Base-by-base conservation (phyloP, 2,329 filamentous ascomycete species). In the Colletotrichum noveboracense region DNA sequence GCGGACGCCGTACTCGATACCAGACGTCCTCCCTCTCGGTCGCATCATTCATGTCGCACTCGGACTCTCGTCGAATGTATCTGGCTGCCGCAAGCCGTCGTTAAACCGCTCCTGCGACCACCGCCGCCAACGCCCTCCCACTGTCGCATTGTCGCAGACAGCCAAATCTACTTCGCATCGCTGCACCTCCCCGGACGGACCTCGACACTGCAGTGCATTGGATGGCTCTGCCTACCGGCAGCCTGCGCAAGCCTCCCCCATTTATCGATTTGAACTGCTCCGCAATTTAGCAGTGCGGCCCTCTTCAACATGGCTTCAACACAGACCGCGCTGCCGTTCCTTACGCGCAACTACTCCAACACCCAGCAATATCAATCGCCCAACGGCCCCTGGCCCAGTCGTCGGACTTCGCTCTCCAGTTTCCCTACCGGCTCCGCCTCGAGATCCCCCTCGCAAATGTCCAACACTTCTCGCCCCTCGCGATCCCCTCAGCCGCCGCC, bases 381-480 rank as follows among this genome's bases (percentile, higher is more conserved):
- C 55, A 77, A 79, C 69, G 77, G 75, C 74, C 78, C 66, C 62
- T 78, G 56, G 77, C 78, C 80, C 52, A 85, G 84, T 79, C 85
- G 87, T 74, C 86, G 89, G 80, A 88, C 90, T 56, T 94, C 93
- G n/a, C 85, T 94, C 64, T 91, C 92, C 30, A 93, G 92, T 56
- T 91, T 93, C 80, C 90, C 91, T 75, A 30, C 58, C n/a, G 58
- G 58, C 58, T 62, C 58, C 30, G 89, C 89, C 13, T 91, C 91
- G 66, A 87, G 90, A 74, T 89, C 90, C 62, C 86, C 88, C 66
- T 92, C 91, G 71, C 87, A 91, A 80, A 89, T 91, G 87, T 92
- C 90, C 71, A 87, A 87, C 79, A 82, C 81, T 80, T 89, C 86
- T 75, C 87, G 89, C 74, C 89, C 89, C 60, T 86, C 89, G 65